A percentile compares a stretch with the other conserved stretches of the same genome.
These are phyloP conservation scores for Lactarius vividus DNA, from an alignment of 768 basidiomycete species.

Conservation along the genomic window DNA sequence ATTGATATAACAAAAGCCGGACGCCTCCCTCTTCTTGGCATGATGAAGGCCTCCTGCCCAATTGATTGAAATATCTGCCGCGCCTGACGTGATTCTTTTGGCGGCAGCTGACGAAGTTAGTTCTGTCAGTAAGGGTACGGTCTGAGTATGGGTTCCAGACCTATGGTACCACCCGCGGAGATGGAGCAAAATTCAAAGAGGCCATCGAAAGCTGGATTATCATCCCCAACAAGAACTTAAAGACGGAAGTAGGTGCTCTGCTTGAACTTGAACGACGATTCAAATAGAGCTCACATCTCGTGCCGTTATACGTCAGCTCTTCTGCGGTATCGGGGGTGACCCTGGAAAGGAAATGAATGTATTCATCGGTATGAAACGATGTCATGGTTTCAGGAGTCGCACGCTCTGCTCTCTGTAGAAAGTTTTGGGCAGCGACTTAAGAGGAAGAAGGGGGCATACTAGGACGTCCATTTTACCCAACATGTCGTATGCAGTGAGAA, in stretches of 20 bases:
- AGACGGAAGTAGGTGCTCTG: neutral
- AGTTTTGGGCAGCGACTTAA: neutral
- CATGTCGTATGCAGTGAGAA: constrained; percentile 89
- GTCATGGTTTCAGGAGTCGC: constrained; percentile 57
- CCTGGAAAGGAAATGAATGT: constrained; percentile 83
- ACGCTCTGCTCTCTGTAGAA: constrained; percentile 35
- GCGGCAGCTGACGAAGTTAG: constrained; percentile 60
- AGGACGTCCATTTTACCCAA: constrained; percentile 92
- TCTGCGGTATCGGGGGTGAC: constrained; percentile 92
- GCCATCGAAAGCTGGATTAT: constrained; percentile 96
- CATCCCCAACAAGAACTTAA: constrained; percentile 71
- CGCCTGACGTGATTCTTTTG: constrained; percentile 71
- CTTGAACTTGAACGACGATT: neutral
- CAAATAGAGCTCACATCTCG: constrained; percentile 63
- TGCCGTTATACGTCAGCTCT: constrained; percentile 79
- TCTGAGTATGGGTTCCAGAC: constrained; percentile 37
- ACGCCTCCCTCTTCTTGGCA: constrained; percentile 98
- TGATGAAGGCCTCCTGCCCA: constrained; percentile 99
- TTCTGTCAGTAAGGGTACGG: neutral
- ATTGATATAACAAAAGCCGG: constrained; percentile 99
- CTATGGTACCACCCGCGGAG: constrained; percentile 92
- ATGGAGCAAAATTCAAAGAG: constrained; percentile 97
- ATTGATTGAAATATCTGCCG: constrained; percentile 84
- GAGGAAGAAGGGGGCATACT: constrained; percentile 46
- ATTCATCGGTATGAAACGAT: constrained; percentile 98